Percentiles rank a stretch among this genome's conserved stretches.
Conservation (phyloP, 2,329 filamentous ascomycete genomes). For the Trichophaea hybrida region DNA sequence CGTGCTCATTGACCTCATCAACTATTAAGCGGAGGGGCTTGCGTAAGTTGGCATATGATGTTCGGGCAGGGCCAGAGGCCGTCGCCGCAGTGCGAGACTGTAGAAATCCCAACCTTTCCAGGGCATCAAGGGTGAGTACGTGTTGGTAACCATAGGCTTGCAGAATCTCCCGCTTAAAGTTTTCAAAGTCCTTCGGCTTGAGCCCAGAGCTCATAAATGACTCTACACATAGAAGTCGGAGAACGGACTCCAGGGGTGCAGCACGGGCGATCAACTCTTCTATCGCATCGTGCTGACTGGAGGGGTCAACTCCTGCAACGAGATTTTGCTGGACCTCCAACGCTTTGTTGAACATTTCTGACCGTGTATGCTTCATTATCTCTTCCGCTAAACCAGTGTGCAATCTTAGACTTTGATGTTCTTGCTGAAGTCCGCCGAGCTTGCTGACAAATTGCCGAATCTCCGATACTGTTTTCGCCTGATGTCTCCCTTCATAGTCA, state of each 20-base stretch:
- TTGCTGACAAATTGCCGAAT: constrained; percentile 92
- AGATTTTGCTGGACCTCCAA: constrained; percentile 88
- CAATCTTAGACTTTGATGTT: constrained; percentile 81
- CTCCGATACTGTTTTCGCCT: constrained; percentile 75
- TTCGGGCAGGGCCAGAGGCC: constrained; percentile 51
- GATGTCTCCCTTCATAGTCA: constrained; percentile 79
- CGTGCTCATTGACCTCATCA: constrained; percentile 89
- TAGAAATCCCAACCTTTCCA: constrained; percentile 83
- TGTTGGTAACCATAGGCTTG: constrained; percentile 95
- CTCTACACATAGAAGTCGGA: constrained; percentile 79
- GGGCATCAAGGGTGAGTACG: constrained; percentile 68
- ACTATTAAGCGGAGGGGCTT: constrained; percentile 80
- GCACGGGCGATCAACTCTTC: constrained; percentile 89
- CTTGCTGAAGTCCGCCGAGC: constrained; percentile 78
- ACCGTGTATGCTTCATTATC: constrained; percentile 81
- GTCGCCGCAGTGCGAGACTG: constrained; percentile 59
- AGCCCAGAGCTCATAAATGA: constrained; percentile 81
- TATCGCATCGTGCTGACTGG: constrained; percentile 75
- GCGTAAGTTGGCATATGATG: constrained; percentile 78
- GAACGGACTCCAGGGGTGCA: constrained; percentile 62
- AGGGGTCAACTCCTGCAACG: constrained; percentile 76
- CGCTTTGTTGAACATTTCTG: constrained; percentile 73
- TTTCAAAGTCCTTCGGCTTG: constrained; percentile 74
- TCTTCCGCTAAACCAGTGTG: constrained; percentile 89
- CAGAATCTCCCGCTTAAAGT: constrained; percentile 72